Evolutionary conservation across 164 flowering plant species (phyloP).

Genomic region (Vitis rupestris): DNA sequence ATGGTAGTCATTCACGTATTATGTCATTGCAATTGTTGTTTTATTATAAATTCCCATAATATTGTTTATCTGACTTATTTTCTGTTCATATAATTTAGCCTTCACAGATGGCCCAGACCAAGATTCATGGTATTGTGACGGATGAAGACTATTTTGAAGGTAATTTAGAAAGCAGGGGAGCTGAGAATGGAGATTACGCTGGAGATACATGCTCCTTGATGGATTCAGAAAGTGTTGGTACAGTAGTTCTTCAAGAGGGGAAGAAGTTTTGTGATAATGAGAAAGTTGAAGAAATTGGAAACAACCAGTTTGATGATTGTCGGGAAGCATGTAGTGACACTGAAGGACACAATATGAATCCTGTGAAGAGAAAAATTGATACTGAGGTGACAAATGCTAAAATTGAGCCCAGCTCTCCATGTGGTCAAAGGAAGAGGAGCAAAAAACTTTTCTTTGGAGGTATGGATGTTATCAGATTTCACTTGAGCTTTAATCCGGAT

Average conservation of each 20-base stretch:
- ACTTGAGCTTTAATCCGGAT: not conserved
- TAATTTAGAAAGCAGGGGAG: slow-evolving; percentile 18
- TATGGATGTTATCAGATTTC: slow-evolving; percentile 1
- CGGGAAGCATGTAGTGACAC: slow-evolving; percentile 47
- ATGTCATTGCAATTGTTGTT: not conserved
- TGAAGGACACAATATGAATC: slow-evolving; percentile 24
- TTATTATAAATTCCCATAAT: not conserved
- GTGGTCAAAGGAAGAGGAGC: slow-evolving; percentile 28
- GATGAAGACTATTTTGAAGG: slow-evolving; percentile 30
- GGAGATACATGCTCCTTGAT: slow-evolving; percentile 19
- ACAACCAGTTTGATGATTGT: slow-evolving; percentile 27
- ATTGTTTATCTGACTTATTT: not conserved
- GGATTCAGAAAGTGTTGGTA: slow-evolving; percentile 39
- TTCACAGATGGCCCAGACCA: slow-evolving; percentile 17
- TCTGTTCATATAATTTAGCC: slow-evolving; percentile 6
- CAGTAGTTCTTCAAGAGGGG: slow-evolving; percentile 26
- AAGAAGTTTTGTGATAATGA: slow-evolving; percentile 27
- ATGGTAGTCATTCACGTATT: slow-evolving; percentile 20
- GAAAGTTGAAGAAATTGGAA: slow-evolving; percentile 22
- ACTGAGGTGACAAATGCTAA: slow-evolving; percentile 21
- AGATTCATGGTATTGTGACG: slow-evolving; percentile 15
- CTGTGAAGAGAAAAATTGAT: slow-evolving; percentile 18
- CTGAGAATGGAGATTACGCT: slow-evolving; percentile 27
- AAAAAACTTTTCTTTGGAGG: slow-evolving; percentile 36
- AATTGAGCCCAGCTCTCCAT: slow-evolving; percentile 15